Evolutionary conservation across 352 stramenopile genomes (phyloP).

Genomic region (Globisporangium lucens): DNA sequence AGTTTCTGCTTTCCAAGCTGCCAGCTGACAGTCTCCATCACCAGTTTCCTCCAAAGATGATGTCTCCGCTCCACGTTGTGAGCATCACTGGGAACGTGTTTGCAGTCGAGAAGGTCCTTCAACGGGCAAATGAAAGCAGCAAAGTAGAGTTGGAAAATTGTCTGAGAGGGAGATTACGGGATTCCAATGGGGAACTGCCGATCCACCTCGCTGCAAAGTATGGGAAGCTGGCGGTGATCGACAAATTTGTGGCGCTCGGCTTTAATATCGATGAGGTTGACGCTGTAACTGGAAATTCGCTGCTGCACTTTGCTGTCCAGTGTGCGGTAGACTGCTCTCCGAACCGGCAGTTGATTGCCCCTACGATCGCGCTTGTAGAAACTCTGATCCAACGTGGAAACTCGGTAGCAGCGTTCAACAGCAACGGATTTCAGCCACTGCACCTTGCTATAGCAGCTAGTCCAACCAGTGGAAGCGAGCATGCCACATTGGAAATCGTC

Average conservation of each 20-base stretch:
- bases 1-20: conserved; percentile 6
- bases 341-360: not conserved
- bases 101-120: conserved; percentile 11
- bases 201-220: conserved; percentile 1
- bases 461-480: not conserved
- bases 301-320: conserved; percentile 1
- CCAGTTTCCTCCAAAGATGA: conserved; percentile 6
- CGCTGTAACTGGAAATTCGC: conserved; percentile 1
- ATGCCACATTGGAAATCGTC: not conserved
- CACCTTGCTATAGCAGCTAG: not conserved
- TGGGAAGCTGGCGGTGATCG: not conserved
- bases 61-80: conserved; percentile 8
- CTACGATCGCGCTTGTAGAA: not conserved
- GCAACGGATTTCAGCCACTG: not conserved
- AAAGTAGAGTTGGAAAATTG: not conserved
- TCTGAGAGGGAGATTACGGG: not conserved
- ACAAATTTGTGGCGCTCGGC: not conserved
- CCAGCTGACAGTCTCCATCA: not conserved
- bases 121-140: not conserved
- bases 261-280: not conserved
- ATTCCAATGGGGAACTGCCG: not conserved
- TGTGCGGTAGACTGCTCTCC: not conserved
- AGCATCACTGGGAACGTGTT: conserved; percentile 2
- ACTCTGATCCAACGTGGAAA: not conserved
- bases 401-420: not conserved